Base-by-base conservation (phyloP, 2,329 filamentous ascomycete species). In the Botrytis medusae region DNA sequence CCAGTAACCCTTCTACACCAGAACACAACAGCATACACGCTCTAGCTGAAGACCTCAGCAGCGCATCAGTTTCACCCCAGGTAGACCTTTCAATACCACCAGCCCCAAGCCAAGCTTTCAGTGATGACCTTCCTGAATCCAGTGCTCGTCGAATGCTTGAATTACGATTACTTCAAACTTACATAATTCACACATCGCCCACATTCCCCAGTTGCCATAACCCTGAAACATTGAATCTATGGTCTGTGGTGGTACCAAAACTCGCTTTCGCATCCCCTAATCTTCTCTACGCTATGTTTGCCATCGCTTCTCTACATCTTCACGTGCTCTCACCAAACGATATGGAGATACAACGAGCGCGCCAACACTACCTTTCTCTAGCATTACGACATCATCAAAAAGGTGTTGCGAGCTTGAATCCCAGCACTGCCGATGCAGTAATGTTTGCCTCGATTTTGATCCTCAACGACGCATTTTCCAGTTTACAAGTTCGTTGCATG, bases 211-310 rank as follows among this genome's bases (percentile, higher is more conserved):
- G 70, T 34, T 67, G 40, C 22, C 74, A 74, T 34, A 67, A 63
- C 18, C 42, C 69, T 6, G 71, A 65, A 37, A 72, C 74, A 3
- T 60, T 59, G 20, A 46, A 71, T 44, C 72, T 72, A 8, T 76
- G 72, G 74, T 74, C 73, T 29, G 59, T 71, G 25, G 73, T 73
- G 32, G 71, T 74, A 12, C 76, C 76, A 4, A 74, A 74, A 46
- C 59, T 77, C 25, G 73, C 74, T 37, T 61, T 76, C 51, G 29
- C 64, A 34, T 54, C 73, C 16, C 72, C 72, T 1, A 73, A 73
- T 34, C 72, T 77, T 40, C 70, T 76, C 40, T 74, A 75, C 57
- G 59, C 70, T 22, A 74, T 77, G 37, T 72, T 76, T 67, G 74
- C 75, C 7, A 61, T 76, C 18, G 74, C 76, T 14, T 69, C 75